A percentile compares a stretch with the other conserved stretches of the same genome.
Conservation (phyloP, 2,329 filamentous ascomycete genomes). For the Trichoderma koningii region DNA sequence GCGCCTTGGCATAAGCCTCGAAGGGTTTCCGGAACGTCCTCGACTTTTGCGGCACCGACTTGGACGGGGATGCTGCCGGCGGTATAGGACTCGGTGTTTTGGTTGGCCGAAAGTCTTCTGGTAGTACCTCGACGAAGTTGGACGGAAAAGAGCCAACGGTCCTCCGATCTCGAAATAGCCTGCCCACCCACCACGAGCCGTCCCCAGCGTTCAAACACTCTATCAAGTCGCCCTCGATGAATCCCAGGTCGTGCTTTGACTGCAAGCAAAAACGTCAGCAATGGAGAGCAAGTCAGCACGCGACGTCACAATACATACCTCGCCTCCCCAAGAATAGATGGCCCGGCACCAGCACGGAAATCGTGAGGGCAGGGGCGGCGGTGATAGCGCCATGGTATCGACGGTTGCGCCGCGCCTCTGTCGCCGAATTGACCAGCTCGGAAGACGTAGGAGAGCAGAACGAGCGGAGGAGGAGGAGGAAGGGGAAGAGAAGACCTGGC, state of each 20-base stretch:
- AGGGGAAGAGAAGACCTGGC: neutral
- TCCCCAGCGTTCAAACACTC: slow-evolving; percentile 98
- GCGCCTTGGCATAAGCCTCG: slow-evolving; percentile 66
- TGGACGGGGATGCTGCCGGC: slow-evolving; percentile 55
- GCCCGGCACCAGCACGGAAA: slow-evolving; percentile 93
- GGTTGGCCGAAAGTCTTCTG: slow-evolving; percentile 79
- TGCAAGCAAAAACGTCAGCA: slow-evolving; percentile 40
- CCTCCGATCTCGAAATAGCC: slow-evolving; percentile 83
- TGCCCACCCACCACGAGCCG: slow-evolving; percentile 97
- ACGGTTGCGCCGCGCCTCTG: slow-evolving; percentile 17
- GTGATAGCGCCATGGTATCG: slow-evolving; percentile 54
- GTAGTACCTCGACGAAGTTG: slow-evolving; percentile 92
- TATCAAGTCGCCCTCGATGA: slow-evolving; percentile 96
- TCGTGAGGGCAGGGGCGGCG: slow-evolving; percentile 67
- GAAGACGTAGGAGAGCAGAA: neutral
- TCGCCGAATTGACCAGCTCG: slow-evolving; percentile 17
- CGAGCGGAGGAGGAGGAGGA: slow-evolving; percentile 1
- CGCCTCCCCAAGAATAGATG: slow-evolving; percentile 91
- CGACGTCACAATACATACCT: slow-evolving; percentile 49
- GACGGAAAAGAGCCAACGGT: slow-evolving; percentile 93
- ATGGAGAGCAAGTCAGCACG: neutral
- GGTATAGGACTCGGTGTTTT: slow-evolving; percentile 63
- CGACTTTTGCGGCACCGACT: slow-evolving; percentile 59
- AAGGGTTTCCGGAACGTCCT: slow-evolving; percentile 68
- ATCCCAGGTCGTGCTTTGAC: slow-evolving; percentile 92